Conservation (phyloP, 495 filamentous ascomycete genomes). For the Talaromyces nanjingensis region DNA sequence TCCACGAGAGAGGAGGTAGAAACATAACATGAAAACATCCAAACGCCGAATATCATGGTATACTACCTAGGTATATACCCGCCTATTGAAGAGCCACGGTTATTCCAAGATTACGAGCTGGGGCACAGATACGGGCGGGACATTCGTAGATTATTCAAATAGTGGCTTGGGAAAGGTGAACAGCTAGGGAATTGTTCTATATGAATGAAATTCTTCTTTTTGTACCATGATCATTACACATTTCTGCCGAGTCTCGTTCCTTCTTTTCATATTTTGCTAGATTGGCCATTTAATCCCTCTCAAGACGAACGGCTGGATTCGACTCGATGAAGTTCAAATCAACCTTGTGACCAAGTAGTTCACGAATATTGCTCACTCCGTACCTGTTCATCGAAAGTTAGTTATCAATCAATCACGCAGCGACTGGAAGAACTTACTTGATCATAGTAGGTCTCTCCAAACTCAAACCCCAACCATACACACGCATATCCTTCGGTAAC, state of each 20-base stretch:
- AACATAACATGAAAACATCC: constrained; percentile 13
- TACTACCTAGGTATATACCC: constrained; percentile 19
- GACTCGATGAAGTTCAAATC: constrained; percentile 74
- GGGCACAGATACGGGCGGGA: constrained; percentile 97
- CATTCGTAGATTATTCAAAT: constrained; percentile 32
- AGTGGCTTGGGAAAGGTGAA: background rate
- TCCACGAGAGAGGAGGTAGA: constrained; percentile 41
- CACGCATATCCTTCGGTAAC: constrained; percentile 75
- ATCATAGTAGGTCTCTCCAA: constrained; percentile 98
- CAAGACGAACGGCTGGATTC: constrained; percentile 76
- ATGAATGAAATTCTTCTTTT: constrained; percentile 7
- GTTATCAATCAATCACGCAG: background rate
- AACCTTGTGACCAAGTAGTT: constrained; percentile 78
- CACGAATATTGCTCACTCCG: constrained; percentile 74
- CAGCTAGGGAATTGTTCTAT: background rate
- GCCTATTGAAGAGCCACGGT: constrained; percentile 86
- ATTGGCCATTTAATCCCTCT: constrained; percentile 52
- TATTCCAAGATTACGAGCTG: constrained; percentile 58
- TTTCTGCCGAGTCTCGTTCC: constrained; percentile 11
- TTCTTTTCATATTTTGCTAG: constrained; percentile 3
- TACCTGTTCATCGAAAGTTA: constrained; percentile 40
- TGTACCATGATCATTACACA: background rate
- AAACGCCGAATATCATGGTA: constrained; percentile 32
- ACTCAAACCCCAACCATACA: constrained; percentile 87
- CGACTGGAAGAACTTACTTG: constrained; percentile 46